These are phyloP conservation scores for Phytophthora idaei DNA, from an alignment of 352 stramenopile genomes.

Conservation along the genomic window DNA sequence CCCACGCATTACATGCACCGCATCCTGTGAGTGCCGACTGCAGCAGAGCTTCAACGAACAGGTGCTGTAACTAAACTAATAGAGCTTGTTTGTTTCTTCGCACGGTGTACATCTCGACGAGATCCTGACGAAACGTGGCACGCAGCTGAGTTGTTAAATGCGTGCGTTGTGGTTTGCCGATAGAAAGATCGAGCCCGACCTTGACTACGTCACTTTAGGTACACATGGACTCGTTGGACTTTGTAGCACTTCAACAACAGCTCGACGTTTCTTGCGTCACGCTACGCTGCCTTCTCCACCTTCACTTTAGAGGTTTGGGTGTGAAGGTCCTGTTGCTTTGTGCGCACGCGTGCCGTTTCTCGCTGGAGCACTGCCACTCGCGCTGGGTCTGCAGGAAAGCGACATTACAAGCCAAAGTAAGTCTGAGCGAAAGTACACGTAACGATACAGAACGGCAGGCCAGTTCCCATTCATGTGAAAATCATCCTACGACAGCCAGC, in stretches of 20 bases:
- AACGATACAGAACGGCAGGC: constrained; percentile 23
- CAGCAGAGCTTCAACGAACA: not conserved
- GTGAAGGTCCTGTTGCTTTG: constrained; percentile 53
- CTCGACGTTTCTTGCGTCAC: constrained; percentile 15
- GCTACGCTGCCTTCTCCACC: constrained; percentile 42
- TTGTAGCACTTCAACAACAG: constrained; percentile 11
- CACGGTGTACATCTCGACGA: constrained; percentile 4
- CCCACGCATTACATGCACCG: not conserved
- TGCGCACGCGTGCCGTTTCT: constrained; percentile 63
- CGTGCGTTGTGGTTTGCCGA: not conserved
- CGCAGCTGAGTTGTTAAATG: not conserved
- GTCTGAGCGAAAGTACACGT: constrained; percentile 9
- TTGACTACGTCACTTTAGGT: not conserved
- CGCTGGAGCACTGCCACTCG: constrained; percentile 59
- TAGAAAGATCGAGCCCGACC: not conserved
- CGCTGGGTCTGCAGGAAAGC: constrained; percentile 44
- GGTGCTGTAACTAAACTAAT: constrained; percentile 17
- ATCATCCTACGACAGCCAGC: constrained; percentile 33
- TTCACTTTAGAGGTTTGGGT: constrained; percentile 27
- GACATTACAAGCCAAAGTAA: constrained; percentile 1
- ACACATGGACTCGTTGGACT: not conserved
- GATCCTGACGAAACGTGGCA: constrained; percentile 18
- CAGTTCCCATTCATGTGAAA: constrained; percentile 4
- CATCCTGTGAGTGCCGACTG: not conserved
- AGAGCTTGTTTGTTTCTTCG: constrained; percentile 17